Evolutionary conservation across 805 yeast genomes (phyloP), one percentile per base, ranked within the genome.

Genomic region (Candida ficus): DNA sequence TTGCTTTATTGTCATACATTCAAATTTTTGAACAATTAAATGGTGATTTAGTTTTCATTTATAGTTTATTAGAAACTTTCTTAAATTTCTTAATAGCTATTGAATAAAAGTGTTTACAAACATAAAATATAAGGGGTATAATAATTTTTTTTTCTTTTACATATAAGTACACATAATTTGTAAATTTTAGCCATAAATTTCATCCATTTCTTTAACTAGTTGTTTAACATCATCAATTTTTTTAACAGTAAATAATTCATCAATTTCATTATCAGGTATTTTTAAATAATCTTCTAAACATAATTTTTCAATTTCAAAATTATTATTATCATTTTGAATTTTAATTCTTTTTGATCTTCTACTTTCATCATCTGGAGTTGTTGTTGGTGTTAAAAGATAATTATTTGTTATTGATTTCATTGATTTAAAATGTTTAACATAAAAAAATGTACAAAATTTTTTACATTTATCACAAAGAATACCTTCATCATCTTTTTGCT

Each of bases 391-490:
- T 29, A 60, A 44, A 22, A 53, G 26, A 41, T 48, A 26, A 2
- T 35, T 16, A 43, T 9, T 22, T 30, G 35, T 25, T 40, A 19
- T 27, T 26, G 38, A 14, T 18, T 4, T 27, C 13, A 21, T 35
- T 47, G 56, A 48, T 37, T 28, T 46, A 31, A 34, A 49, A 33
- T 43, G 53, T 14, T 56, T 47, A 5, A 66, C 56, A 45, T 62
- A 67, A 4, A 60, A 58, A 36, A 61, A 54, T 2, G 68, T 59
- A 42, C 71, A 67, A 23, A 66, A 61, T 2, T 68, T 59, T 31
- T 60, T 60, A 45, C 71, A 67, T 21, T 47, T 41, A 1, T 54
- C 37, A 45, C 72, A 67, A 18, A 60, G 42, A 21, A 64, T 58
- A 3, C 59, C 60, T 23, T 61, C 64, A 6, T 55, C 61, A 7